Base-by-base conservation (phyloP, 2,329 filamentous ascomycete species). In the Fusarium anguioides region DNA sequence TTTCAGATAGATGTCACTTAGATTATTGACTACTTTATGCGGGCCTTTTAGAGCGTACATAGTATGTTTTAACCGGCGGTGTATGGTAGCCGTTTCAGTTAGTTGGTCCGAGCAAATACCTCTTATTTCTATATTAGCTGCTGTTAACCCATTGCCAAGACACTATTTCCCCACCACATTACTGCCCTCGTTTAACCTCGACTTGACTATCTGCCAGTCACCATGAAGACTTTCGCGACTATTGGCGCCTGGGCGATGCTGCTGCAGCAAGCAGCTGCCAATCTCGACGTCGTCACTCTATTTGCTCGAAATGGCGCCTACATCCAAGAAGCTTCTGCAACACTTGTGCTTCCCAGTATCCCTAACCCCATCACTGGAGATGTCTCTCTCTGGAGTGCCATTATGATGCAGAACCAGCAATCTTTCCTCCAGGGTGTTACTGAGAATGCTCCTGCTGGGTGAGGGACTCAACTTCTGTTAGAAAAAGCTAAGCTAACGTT, bases 261-360 rank as follows among this genome's bases (percentile, higher is more conserved):
- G 15, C 29, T 33, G 3, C 29, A 17, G 29, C 29, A 33, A 33
- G 29, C 29, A 33, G 29, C 42, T 33, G 42, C 42, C 21, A 47
- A 60, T 6, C 46, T 60, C 6, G 58, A 60, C 10, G 33, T 60
- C 4, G 46, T 60, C 9, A 60, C 58, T 3, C 45, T 60, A 3
- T 36, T 27, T 7, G 52, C 58, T 6, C 39, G 18, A 8, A 1
- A 26, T 4, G 14, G 31, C 14, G 52, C 45, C 1, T 61, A 61
- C 20, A 58, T 61, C 8, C 58, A 61, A 4, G 58, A 61, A n/a
- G 58, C 53, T n/a, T 58, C 58, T 5, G 53, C 58, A 1, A 61
- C 58, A 1, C 58, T 61, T 27, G 46, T 61, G 6, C 35, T 61
- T 1, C 46, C 41, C 18, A 40, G 52, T 35, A 18, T 47, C 9